Evolutionary conservation across 1,284 basidiomycete species (phyloP), one percentile per base, ranked within the genome.

Genomic region (Trametes pubescens): DNA sequence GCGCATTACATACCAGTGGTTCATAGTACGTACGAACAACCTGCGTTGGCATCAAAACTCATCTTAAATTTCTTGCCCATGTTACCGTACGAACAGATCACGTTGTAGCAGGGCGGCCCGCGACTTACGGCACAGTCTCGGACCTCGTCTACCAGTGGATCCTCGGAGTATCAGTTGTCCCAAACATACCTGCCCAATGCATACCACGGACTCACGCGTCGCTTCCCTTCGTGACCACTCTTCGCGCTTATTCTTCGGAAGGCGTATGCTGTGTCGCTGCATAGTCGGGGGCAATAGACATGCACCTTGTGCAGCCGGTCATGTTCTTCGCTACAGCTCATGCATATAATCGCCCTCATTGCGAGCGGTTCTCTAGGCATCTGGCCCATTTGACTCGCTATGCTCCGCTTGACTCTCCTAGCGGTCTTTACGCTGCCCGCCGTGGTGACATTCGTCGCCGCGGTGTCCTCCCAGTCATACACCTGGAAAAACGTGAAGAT

Each of bases 401-500:
- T 70, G 68, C 43, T 66, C 26, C 62, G 51, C 40, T 57, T 59
- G 24, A 60, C 60, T 22, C 52, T 70, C 29, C 55, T 67, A 10
- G 56, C 68, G n/a, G 57, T 55, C 53, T 58, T 70, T n/a, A 61
- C 66, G 4, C 58, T 66, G 21, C 57, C 66, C 0, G 62, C 65
- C 18, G 58, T 47, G 22, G 55, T 62, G 35, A 75, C 77, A 18
- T 49, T 79, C 11, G 80, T 71, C 40, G 57, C 70, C 48, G 81
- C 82, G 16, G 79, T 80, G 34, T 75, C 80, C 24, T 79, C 83
- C 0, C 85, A 87, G 67, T 58, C 78, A 0, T 86, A 87, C 71
- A 82, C 77, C n/a, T 89, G 86, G 86, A 84, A 84, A 66, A 88
- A 87, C 67, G 86, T 88, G 64, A 86, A 86, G 71, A 86, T 87